Percentiles rank a stretch among this genome's conserved stretches.
Conservation (phyloP, 345 rosid species). For the Sisymbrium altissimum region DNA sequence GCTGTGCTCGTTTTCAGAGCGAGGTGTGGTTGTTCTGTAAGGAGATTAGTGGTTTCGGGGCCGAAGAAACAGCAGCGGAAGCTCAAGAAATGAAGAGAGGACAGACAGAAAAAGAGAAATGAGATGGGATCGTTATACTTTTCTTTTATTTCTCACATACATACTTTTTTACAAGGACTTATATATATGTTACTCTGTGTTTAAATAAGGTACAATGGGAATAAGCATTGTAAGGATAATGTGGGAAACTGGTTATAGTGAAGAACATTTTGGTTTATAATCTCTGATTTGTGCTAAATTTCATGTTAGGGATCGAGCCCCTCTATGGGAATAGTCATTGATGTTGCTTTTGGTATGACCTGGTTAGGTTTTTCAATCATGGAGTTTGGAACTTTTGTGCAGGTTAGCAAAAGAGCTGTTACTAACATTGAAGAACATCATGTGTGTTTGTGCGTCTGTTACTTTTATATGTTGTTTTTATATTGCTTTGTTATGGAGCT, state of each 20-base stretch:
- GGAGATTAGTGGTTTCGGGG: constrained; percentile 85
- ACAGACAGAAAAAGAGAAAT: neutral
- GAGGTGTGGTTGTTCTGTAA: constrained; percentile 72
- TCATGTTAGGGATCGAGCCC: neutral
- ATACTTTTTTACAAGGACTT: constrained; percentile 6
- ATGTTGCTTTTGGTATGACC: neutral
- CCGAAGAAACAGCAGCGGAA: constrained; percentile 64
- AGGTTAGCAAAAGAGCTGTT: constrained; percentile 3
- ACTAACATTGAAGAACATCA: neutral
- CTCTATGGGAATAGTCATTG: neutral
- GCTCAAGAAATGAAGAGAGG: constrained; percentile 63
- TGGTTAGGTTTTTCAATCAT: neutral
- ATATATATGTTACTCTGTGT: constrained; percentile 19
- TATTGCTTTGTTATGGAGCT: neutral
- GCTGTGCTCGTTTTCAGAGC: constrained; percentile 70
- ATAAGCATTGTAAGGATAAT: constrained; percentile 31
- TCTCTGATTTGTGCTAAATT: neutral
- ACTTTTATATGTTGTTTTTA: neutral
- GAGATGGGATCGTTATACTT: constrained; percentile 21
- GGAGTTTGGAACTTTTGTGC: neutral
- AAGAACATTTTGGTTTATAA: constrained; percentile 19
- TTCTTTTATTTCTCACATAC: constrained; percentile 9
- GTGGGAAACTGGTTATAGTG: constrained; percentile 22
- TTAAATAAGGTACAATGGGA: constrained; percentile 28
- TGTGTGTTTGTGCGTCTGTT: neutral